Evolutionary conservation across 2,329 filamentous ascomycete genomes (phyloP).

Genomic region (Tolypocladium ophioglossoides): DNA sequence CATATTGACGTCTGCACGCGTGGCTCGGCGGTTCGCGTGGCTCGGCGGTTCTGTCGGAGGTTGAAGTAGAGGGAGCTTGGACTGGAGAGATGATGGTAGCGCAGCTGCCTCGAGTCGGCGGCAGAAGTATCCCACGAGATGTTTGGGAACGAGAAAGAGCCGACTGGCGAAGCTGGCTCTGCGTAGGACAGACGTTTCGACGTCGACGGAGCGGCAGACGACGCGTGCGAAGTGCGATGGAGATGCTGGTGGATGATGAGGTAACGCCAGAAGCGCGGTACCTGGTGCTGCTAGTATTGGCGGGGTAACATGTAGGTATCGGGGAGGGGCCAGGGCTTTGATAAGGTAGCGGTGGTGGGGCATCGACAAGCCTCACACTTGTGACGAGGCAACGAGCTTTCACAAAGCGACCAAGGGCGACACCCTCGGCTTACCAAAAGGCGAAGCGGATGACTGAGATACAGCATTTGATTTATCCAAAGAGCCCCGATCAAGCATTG

Average conservation of each 20-base stretch:
- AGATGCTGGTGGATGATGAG: background rate
- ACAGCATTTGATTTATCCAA: background rate
- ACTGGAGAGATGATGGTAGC: background rate
- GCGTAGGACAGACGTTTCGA: background rate
- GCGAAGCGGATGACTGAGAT: background rate
- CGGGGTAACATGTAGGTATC: conserved; percentile 29
- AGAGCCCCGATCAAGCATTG: background rate
- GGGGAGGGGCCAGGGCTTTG: conserved; percentile 10
- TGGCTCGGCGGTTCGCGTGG: background rate
- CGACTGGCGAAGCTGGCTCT: background rate
- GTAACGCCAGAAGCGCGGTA: conserved; percentile 2
- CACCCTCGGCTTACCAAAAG: background rate
- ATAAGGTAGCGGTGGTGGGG: background rate
- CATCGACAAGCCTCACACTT: background rate
- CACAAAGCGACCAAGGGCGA: background rate
- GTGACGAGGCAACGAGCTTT: background rate
- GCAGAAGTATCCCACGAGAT: background rate
- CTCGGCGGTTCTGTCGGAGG: no score
- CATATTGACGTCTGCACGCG: conserved; percentile 40
- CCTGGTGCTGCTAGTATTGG: conserved; percentile 16
- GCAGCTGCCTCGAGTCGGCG: background rate
- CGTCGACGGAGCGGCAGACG: background rate
- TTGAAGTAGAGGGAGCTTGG: background rate
- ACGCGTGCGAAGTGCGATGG: background rate
- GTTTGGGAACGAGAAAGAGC: background rate